These are phyloP conservation scores for Phytophthora hybrid DNA, from an alignment of 352 stramenopile genomes.

Conservation along the genomic window DNA sequence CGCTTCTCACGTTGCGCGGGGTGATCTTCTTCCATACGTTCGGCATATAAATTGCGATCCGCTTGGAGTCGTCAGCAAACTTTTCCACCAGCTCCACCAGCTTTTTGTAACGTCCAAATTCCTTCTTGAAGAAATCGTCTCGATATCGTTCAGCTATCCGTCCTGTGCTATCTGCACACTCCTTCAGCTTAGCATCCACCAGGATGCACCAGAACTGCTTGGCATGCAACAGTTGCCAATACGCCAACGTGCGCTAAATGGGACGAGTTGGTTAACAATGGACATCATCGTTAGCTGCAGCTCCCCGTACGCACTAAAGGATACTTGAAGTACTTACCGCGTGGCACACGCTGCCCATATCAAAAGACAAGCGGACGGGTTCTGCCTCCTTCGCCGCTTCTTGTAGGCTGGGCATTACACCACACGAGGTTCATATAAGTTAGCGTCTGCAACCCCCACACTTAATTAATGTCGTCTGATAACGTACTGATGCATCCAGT, in stretches of 20 bases:
- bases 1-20: conserved; percentile 48
- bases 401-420: conserved; percentile 44
- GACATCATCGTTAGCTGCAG: not conserved
- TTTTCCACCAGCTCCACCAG: conserved; percentile 69
- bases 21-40: conserved; percentile 80
- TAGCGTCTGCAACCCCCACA: not conserved
- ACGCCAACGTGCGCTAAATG: conserved; percentile 70
- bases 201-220: conserved; percentile 86
- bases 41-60: conserved; percentile 43
- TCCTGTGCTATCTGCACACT: conserved; percentile 48
- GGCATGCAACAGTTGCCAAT: conserved; percentile 83
- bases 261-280: not conserved
- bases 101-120: conserved; percentile 83
- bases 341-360: conserved; percentile 85
- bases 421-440: conserved; percentile 3
- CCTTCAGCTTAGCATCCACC: conserved; percentile 68
- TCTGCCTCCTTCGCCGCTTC: conserved; percentile 40
- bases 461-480: not conserved
- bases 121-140: conserved; percentile 59
- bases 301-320: not conserved
- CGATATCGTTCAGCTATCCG: conserved; percentile 55
- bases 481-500: conserved; percentile 71
- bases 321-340: conserved; percentile 51
- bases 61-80: conserved; percentile 66
- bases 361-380: conserved; percentile 49